Base-by-base conservation (phyloP, 805 yeast genomes). In the Blastobotrys americana region DNA sequence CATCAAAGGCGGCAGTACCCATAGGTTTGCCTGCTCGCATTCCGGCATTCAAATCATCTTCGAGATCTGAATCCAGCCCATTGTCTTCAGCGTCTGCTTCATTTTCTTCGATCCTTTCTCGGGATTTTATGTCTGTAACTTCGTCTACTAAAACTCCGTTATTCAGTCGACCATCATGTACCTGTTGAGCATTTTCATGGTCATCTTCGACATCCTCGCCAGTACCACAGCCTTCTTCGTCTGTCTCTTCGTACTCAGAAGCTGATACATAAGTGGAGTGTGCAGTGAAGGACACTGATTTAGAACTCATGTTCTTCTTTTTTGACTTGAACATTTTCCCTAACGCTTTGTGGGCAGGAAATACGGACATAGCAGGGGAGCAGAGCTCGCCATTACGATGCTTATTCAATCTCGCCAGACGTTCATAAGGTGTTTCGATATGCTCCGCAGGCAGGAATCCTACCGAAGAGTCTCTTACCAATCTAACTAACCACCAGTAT, bases 381-480 rank as follows among this genome's bases (percentile, higher is more conserved):
- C 44, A 37, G 22, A 52, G 37, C 35, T 82, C 86, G 61, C 86
- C 96, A 64, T 90, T 90, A 54, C 86, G 82, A 77, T 90, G 86
- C 64, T 96, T 85, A 61, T 93, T 93, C 34, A 89, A 69, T 45
- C 97, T 72, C 0, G 98, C 98, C 43, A 93, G 66, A 47, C 97
- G 71, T 64, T 93, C 98, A 39, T 80, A 83, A 49, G 85, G 88
- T 0, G 96, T 86, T 63, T 93, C 98, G 31, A 93, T 67, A 46
- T 93, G 78, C 61, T 93, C 98, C 1, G 97, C 97, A 1, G 98
- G 98, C 2, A 94, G 94, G 68, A 89, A 93, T 1, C 98, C 98
- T 43, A 90, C 79, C 53, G 79, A 74, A 2, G 80, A 80, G 59
- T 80, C 84, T 37, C 60, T 63, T 35, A 70, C 69, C 48, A 71